phyloP scores from a whole-genome alignment of 2,329 filamentous ascomycete genomes.

The Monilinia laxa region DNA sequence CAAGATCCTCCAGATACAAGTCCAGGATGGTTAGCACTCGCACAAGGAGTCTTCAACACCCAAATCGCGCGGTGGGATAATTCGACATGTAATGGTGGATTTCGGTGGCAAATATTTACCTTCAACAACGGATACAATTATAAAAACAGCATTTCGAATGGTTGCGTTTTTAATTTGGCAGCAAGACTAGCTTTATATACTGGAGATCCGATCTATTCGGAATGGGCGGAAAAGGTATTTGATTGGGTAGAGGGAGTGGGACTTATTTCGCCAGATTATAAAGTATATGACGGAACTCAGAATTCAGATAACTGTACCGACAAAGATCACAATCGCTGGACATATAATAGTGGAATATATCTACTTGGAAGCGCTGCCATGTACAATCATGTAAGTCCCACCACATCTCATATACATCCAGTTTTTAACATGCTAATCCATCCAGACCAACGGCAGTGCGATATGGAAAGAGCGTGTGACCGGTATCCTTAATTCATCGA shows the following conservation, averaged over 20 bases:
- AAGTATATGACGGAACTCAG: constrained; percentile 59
- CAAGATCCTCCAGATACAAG: constrained; percentile 51
- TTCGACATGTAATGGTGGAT: constrained; percentile 63
- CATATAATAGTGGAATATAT: constrained; percentile 65
- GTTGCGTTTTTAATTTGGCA: constrained; percentile 59
- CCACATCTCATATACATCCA: neutral
- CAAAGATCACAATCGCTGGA: constrained; percentile 61
- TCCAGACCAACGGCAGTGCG: constrained; percentile 43
- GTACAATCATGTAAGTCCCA: constrained; percentile 47
- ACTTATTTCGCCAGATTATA: constrained; percentile 55
- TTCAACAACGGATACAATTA: constrained; percentile 82
- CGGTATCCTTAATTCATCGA: constrained; percentile 40
- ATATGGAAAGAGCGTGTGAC: constrained; percentile 41
- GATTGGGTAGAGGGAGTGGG: constrained; percentile 61
- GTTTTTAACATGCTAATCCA: constrained; percentile 19
- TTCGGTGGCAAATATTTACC: constrained; percentile 79
- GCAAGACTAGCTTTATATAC: constrained; percentile 73
- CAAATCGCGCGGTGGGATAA: constrained; percentile 71
- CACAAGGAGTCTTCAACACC: constrained; percentile 76
- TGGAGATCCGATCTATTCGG: constrained; percentile 69
- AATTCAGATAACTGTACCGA: constrained; percentile 53
- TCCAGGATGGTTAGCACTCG: constrained; percentile 68
- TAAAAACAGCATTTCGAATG: constrained; percentile 64
- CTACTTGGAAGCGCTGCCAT: constrained; percentile 55
- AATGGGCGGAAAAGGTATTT: constrained; percentile 72